These are phyloP conservation scores for Wickerhamiella shivajii DNA, from an alignment of 805 yeast genomes.

Conservation along the genomic window DNA sequence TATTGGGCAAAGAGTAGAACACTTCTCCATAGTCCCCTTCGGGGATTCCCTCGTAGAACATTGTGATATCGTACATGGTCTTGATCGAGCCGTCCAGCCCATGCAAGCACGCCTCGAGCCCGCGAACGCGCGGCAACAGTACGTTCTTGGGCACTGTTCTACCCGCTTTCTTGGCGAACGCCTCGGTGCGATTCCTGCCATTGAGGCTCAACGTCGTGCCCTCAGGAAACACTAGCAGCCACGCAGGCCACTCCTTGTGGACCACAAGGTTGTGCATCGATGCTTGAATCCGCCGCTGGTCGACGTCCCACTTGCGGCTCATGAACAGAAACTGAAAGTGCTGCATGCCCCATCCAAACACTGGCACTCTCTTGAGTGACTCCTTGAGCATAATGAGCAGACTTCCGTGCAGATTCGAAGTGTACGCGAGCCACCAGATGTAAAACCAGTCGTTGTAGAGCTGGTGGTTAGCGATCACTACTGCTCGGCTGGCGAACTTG, in stretches of 20 bases:
- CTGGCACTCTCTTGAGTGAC: slow-evolving; percentile 52
- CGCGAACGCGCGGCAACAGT: slow-evolving; percentile 71
- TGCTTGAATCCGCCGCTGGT: slow-evolving; percentile 36
- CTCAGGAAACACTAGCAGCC: slow-evolving; percentile 77
- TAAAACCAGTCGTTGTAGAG: slow-evolving; percentile 89
- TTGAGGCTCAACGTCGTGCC: slow-evolving; percentile 73
- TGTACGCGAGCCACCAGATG: slow-evolving; percentile 72
- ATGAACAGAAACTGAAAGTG: slow-evolving; percentile 65
- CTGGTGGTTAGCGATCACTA: slow-evolving; percentile 81
- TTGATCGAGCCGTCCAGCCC: slow-evolving; percentile 30
- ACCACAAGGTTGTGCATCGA: slow-evolving; percentile 19
- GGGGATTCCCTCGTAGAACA: slow-evolving; percentile 63
- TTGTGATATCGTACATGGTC: slow-evolving; percentile 64
- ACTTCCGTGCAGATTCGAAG: slow-evolving; percentile 48
- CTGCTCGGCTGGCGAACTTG: slow-evolving; percentile 35
- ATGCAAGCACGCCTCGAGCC: slow-evolving; percentile 52
- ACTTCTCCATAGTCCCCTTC: slow-evolving; percentile 61
- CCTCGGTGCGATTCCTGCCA: slow-evolving; percentile 43
- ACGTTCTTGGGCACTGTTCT: slow-evolving; percentile 36
- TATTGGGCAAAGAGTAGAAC: slow-evolving; percentile 45
- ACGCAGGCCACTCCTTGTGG: slow-evolving; percentile 39
- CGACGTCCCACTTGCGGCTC: slow-evolving; percentile 75
- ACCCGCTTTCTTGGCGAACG: slow-evolving; percentile 38
- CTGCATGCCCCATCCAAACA: slow-evolving; percentile 77
- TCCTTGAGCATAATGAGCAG: slow-evolving; percentile 67